These are phyloP conservation scores for Inga oerstediana DNA, from an alignment of 306 rosid genomes.

Conservation along the genomic window DNA sequence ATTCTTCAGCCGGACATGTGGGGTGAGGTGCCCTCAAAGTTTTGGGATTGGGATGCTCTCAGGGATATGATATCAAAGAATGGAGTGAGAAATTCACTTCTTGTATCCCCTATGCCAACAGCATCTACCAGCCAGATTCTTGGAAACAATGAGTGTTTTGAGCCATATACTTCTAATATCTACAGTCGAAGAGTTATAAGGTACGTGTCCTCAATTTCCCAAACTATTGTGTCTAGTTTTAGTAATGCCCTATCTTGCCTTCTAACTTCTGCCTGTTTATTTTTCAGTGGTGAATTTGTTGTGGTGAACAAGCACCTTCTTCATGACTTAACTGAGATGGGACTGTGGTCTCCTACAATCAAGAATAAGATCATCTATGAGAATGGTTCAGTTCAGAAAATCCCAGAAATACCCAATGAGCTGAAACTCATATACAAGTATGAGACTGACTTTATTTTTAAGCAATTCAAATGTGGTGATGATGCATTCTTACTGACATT, in stretches of 20 bases:
- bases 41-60: conserved; percentile 74
- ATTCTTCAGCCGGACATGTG: conserved; percentile 90
- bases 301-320: conserved; percentile 93
- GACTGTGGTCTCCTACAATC: conserved; percentile 72
- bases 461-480: background rate
- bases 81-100: conserved; percentile 85
- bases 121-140: conserved; percentile 96
- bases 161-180: conserved; percentile 84
- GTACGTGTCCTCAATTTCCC: conserved; percentile 36
- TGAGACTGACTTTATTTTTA: conserved; percentile 5
- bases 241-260: background rate
- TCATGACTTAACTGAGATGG: conserved; percentile 81
- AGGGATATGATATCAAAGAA: conserved; percentile 50
- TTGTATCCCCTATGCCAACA: conserved; percentile 90
- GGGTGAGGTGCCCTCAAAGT: conserved; percentile 63
- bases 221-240: background rate
- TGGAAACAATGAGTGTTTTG: conserved; percentile 92
- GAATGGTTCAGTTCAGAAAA: conserved; percentile 69
- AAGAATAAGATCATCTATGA: conserved; percentile 72
- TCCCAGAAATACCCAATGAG: conserved; percentile 62
- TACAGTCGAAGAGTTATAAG: conserved; percentile 80
- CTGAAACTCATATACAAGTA: conserved; percentile 80
- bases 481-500: conserved; percentile 23
- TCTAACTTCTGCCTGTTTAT: conserved; percentile 8
- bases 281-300: conserved; percentile 80